These are phyloP conservation scores for Cephaloascus fragrans DNA, from an alignment of 805 yeast genomes.

Conservation along the genomic window DNA sequence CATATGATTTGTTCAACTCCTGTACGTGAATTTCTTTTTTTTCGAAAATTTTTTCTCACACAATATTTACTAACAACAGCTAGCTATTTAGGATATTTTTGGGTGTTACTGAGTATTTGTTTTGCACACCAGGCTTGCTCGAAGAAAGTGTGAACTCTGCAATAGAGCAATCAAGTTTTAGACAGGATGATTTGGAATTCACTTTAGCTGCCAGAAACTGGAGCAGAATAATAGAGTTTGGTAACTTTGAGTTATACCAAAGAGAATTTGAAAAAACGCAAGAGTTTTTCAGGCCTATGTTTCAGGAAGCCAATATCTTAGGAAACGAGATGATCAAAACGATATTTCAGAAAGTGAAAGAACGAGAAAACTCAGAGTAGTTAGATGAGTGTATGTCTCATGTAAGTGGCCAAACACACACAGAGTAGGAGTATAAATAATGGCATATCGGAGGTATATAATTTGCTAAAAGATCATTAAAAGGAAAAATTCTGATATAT, in stretches of 20 bases:
- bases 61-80: neutral
- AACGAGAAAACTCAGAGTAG: constrained; percentile 11
- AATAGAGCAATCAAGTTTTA: constrained; percentile 51
- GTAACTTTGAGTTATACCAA: constrained; percentile 64
- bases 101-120: constrained; percentile 89
- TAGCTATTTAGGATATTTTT: constrained; percentile 72
- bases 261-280: constrained; percentile 72
- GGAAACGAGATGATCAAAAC: constrained; percentile 94
- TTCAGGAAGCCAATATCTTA: constrained; percentile 76
- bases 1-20: constrained; percentile 98
- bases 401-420: too few species aligned
- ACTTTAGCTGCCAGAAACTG: constrained; percentile 84
- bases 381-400: too few species aligned
- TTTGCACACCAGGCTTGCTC: constrained; percentile 74
- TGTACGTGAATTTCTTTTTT: constrained; percentile 6
- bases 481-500: too few species aligned
- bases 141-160: constrained; percentile 75
- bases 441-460: too few species aligned
- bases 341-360: constrained; percentile 38
- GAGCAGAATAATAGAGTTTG: constrained; percentile 73
- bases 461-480: too few species aligned
- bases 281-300: constrained; percentile 74
- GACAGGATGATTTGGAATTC: constrained; percentile 88
- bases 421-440: too few species aligned
- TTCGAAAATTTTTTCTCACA: neutral